Evolutionary conservation across 495 filamentous ascomycete genomes (phyloP).

Genomic region (Xylaria bambusicola): DNA sequence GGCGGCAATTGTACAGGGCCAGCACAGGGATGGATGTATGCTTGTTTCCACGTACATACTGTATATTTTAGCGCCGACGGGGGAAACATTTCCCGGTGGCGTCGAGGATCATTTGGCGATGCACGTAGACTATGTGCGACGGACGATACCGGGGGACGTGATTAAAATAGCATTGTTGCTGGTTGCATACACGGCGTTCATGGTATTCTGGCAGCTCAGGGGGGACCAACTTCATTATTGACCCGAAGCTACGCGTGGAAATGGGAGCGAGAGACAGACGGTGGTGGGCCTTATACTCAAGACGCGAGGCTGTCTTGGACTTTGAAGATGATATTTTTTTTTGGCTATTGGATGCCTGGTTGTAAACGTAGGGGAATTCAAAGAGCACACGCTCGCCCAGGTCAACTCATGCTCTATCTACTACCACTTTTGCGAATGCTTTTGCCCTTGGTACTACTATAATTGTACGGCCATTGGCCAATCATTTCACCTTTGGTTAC

Average conservation of each 20-base stretch:
- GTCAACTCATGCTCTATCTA: neutral
- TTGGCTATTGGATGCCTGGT: neutral
- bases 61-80: conserved; percentile 32
- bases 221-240: too few relatives aligned
- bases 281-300: conserved; percentile 27
- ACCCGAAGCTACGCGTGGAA: conserved; percentile 22
- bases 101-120: conserved; percentile 2
- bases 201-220: conserved; percentile 26
- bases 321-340: conserved; percentile 18
- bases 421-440: too few relatives aligned
- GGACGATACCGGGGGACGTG: conserved; percentile 2
- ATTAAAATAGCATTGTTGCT: conserved; percentile 19
- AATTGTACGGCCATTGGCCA: too few relatives aligned
- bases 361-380: neutral
- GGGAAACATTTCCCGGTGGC: neutral
- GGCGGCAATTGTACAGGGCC: conserved; percentile 20
- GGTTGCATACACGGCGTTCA: conserved; percentile 38
- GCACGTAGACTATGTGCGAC: conserved; percentile 10
- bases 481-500: too few relatives aligned
- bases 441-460: too few relatives aligned
- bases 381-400: conserved; percentile 1
- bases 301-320: conserved; percentile 17
- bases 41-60: conserved; percentile 30
- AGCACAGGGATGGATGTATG: conserved; percentile 16
- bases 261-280: conserved; percentile 17